Conservation (phyloP, 345 rosid species). For the Melaleuca quinquenervia region DNA sequence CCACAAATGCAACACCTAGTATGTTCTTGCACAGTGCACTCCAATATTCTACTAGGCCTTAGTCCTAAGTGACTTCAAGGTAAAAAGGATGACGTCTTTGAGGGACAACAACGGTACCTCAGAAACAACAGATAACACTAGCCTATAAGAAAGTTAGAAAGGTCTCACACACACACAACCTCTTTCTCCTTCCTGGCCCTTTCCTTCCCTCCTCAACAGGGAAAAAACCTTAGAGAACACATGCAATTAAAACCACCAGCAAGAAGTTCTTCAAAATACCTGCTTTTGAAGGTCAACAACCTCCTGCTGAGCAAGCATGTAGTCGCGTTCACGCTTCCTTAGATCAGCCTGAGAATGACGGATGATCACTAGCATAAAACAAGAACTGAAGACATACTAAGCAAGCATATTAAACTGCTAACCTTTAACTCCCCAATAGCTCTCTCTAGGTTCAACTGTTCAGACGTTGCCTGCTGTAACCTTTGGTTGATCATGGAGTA, state of each 20-base stretch:
- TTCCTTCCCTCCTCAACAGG: not conserved
- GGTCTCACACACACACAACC: not conserved
- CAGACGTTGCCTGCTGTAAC: slow-evolving; percentile 60
- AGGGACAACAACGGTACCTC: not conserved
- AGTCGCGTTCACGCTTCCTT: slow-evolving; percentile 75
- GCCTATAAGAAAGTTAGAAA: not conserved
- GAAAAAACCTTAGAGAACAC: not conserved
- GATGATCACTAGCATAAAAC: not conserved
- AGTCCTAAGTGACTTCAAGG: not conserved
- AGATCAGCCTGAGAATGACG: slow-evolving; percentile 49
- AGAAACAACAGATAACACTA: not conserved
- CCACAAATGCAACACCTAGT: not conserved
- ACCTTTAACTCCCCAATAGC: slow-evolving; percentile 71
- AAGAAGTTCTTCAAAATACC: slow-evolving; percentile 18
- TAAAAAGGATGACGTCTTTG: not conserved
- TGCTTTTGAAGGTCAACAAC: slow-evolving; percentile 78
- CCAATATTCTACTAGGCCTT: not conserved
- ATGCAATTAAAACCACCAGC: not conserved
- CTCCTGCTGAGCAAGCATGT: slow-evolving; percentile 57
- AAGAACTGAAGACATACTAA: not conserved
- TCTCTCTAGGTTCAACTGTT: slow-evolving; percentile 65
- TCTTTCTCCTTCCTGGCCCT: not conserved
- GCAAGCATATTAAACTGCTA: not conserved
- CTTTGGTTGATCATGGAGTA: slow-evolving; percentile 63
- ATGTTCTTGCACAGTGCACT: not conserved